These are phyloP conservation scores for Lichina pygmaea DNA, from an alignment of 495 filamentous ascomycete species.

Conservation along the genomic window DNA sequence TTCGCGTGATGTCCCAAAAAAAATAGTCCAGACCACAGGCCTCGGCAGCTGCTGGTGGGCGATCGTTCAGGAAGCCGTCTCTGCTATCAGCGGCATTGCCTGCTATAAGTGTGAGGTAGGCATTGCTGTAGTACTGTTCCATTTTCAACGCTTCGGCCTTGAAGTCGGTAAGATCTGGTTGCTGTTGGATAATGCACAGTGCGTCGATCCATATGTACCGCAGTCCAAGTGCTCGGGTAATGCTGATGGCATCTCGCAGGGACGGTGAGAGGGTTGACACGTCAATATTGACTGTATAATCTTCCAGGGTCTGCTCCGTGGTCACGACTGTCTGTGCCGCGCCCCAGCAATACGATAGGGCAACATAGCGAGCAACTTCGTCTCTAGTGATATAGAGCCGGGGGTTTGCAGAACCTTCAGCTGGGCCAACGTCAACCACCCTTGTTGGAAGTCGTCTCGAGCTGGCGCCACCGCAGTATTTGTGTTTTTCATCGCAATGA, in stretches of 20 bases:
- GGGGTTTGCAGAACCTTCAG: not conserved
- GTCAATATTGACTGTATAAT: not conserved
- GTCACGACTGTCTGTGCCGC: not conserved
- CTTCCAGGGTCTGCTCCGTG: not conserved
- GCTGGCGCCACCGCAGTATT: too few species aligned
- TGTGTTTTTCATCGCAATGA: too few species aligned
- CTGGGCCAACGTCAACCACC: not conserved
- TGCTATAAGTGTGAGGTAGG: constrained; percentile 4
- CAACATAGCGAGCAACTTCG: not conserved
- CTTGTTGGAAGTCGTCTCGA: not conserved
- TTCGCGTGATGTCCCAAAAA: not conserved
- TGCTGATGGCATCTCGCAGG: constrained; percentile 2
- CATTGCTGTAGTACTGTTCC: constrained; percentile 5
- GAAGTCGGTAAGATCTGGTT: constrained; percentile 1
- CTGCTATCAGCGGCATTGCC: not conserved
- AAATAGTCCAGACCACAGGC: not conserved
- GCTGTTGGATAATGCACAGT: constrained; percentile 11
- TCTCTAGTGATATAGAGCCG: not conserved
- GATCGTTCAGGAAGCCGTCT: constrained; percentile 1
- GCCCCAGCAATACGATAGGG: not conserved
- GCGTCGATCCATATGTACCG: constrained; percentile 11
- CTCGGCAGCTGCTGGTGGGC: not conserved
- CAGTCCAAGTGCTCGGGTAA: constrained; percentile 4
- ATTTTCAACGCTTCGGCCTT: constrained; percentile 6
- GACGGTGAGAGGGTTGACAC: not conserved